Base-by-base conservation (phyloP, 139 green algal species). In the Mychonastes homosphaera region DNA sequence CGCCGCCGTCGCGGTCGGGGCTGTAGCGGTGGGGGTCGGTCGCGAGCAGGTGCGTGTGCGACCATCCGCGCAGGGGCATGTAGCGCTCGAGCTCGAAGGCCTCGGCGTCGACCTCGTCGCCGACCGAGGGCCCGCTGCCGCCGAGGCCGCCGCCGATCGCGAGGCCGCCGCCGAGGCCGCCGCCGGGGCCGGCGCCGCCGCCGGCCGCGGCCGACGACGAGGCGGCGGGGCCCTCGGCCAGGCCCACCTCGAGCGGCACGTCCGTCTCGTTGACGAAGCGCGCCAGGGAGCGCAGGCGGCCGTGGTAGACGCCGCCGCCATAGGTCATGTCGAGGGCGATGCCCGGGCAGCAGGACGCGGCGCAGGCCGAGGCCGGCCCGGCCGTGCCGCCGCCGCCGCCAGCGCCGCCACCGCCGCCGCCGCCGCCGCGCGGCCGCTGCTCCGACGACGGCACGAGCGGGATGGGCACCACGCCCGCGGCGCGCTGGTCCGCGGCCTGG, bases 21-120 rank as follows among this genome's bases (percentile, higher is more conserved):
- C 67, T 79, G 64, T 71, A 91, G n/a, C 74, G 75, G 44, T 51
- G 36, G 4, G 76, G 75, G 51, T 91, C 83, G 0, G 56, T 74
- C 29, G 73, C 58, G 40, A 80, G 54, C 41, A 86, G 67, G 58
- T 83, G 59, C 18, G 34, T 28, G n/a, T 54, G 4, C 23, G 35
- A 58, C 78, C 78, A 89, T 34, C 79, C 75, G 15, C 50, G 28
- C 4, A 86, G 36, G 0, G 73, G 77, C n/a, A 83, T 58, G 64
- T 77, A 87, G 3, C 87, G 70, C 77, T 95, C 72, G 49, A 92
- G 87, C 76, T 95, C 87, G 64, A 87, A 94, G 49, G 88, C 67
- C 56, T 89, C 78, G 52, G 89, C 86, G 48, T 84, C 82, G 6
- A 81, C 56, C 15, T 56, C 58, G 9, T 74, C 64, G 2, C 30